Conservation (phyloP, 495 filamentous ascomycete genomes). For the Penicillium nucicola region DNA sequence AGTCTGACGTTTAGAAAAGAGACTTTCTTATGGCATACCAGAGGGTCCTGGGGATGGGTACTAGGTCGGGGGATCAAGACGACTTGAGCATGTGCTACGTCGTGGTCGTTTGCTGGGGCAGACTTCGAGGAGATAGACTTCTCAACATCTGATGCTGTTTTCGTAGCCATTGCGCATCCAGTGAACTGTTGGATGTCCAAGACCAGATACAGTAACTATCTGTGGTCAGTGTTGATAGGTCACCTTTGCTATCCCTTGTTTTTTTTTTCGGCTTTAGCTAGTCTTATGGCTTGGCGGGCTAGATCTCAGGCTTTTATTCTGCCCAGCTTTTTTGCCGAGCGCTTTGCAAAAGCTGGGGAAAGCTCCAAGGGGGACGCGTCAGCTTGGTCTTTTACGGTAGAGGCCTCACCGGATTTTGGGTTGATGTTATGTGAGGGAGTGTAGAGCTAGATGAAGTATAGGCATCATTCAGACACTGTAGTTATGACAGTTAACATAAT, state of each 20-base stretch:
- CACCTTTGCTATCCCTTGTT: neutral
- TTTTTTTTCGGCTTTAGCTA: neutral
- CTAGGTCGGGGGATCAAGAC: conserved; percentile 48
- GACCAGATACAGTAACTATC: neutral
- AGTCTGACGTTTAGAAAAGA: neutral
- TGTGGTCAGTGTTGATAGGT: neutral
- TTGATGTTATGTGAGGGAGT: too few relatives aligned
- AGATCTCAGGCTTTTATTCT: neutral
- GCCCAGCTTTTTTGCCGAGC: conserved; percentile 4
- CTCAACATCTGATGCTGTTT: neutral
- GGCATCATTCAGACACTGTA: too few relatives aligned
- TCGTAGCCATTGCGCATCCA: neutral
- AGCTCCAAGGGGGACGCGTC: conserved; percentile 1
- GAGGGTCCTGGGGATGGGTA: conserved; percentile 44
- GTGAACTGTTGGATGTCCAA: neutral
- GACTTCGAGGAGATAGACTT: conserved; percentile 20
- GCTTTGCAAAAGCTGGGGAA: neutral
- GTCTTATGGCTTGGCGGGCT: neutral
- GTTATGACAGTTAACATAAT: too few relatives aligned
- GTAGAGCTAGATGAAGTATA: too few relatives aligned
- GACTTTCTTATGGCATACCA: conserved; percentile 20
- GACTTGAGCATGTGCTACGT: conserved; percentile 15
- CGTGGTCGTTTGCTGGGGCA: neutral
- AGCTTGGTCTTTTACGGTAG: neutral
- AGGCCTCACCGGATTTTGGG: too few relatives aligned